Evolutionary conservation across 495 filamentous ascomycete genomes (phyloP).

Genomic region (Talaromyces nanjingensis): DNA sequence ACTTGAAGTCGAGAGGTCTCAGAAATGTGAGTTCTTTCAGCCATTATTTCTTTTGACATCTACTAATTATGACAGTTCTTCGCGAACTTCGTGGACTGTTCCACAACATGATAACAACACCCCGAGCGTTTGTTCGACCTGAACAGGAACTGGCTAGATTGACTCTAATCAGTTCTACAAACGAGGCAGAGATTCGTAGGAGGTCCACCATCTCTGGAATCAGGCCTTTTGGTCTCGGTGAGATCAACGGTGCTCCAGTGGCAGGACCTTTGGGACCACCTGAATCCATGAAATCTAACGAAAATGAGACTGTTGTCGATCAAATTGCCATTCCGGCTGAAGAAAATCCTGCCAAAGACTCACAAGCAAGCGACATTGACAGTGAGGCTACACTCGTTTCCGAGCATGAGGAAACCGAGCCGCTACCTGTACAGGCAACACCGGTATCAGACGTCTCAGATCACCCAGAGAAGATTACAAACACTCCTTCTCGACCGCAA

Average conservation of each 20-base stretch:
- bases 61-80: constrained; percentile 44
- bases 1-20: constrained; percentile 60
- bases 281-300: constrained; percentile 14
- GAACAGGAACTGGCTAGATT: constrained; percentile 75
- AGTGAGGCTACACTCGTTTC: constrained; percentile 51
- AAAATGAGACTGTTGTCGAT: constrained; percentile 18
- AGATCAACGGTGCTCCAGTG: constrained; percentile 45
- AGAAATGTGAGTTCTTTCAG: constrained; percentile 53
- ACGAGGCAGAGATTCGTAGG: constrained; percentile 50
- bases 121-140: constrained; percentile 51
- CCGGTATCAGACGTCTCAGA: constrained; percentile 12
- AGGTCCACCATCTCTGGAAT: constrained; percentile 43
- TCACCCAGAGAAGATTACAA: constrained; percentile 12
- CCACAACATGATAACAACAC: constrained; percentile 55
- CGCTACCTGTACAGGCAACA: constrained; percentile 22
- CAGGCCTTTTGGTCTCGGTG: constrained; percentile 36
- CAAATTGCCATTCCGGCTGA: constrained; percentile 16
- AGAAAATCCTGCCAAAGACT: constrained; percentile 12
- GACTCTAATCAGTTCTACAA: constrained; percentile 59
- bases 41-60: neutral
- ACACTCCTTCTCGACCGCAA: constrained; percentile 7
- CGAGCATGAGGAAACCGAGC: constrained; percentile 35
- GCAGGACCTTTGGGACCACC: constrained; percentile 45
- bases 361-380: constrained; percentile 23
- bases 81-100: constrained; percentile 69